These are phyloP conservation scores for Sarocladiaceae sp. DNA, from an alignment of 2,329 filamentous ascomycete species.

Conservation along the genomic window DNA sequence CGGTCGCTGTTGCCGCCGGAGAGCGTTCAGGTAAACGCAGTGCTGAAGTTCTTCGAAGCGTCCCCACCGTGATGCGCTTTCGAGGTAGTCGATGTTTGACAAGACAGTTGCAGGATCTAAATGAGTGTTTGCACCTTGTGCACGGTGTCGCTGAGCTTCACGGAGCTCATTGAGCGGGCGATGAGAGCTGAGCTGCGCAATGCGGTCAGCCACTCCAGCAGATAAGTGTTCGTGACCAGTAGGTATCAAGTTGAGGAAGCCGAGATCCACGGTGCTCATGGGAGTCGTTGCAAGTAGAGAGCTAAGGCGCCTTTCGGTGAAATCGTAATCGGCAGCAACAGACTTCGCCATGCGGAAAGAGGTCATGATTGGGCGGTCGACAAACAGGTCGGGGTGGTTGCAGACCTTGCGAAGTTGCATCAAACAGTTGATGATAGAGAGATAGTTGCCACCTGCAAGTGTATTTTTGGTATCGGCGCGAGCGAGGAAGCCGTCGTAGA, in stretches of 20 bases:
- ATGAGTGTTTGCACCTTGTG: slow-evolving; percentile 49
- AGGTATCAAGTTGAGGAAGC: slow-evolving; percentile 76
- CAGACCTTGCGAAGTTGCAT: slow-evolving; percentile 98
- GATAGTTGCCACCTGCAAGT: slow-evolving; percentile 86
- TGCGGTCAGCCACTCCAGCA: slow-evolving; percentile 44
- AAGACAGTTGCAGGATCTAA: slow-evolving; percentile 64
- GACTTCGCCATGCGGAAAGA: slow-evolving; percentile 90
- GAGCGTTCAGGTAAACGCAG: slow-evolving; percentile 73
- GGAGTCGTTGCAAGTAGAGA: slow-evolving; percentile 58
- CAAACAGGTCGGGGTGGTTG: slow-evolving; percentile 96
- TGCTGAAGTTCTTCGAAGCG: slow-evolving; percentile 77
- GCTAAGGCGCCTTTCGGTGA: slow-evolving; percentile 65
- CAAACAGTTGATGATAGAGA: slow-evolving; percentile 96
- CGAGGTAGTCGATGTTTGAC: slow-evolving; percentile 68
- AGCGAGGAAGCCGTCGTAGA: slow-evolving; percentile 95
- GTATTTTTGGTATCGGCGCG: slow-evolving; percentile 86
- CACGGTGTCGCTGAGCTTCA: slow-evolving; percentile 62
- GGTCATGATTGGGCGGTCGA: slow-evolving; percentile 93
- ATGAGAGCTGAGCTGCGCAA: slow-evolving; percentile 66
- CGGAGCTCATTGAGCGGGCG: slow-evolving; percentile 65
- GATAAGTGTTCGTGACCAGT: slow-evolving; percentile 66
- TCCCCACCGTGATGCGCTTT: slow-evolving; percentile 64
- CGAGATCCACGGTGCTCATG: slow-evolving; percentile 63
- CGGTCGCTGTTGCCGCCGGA: slow-evolving; percentile 74
- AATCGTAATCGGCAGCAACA: slow-evolving; percentile 67